These are phyloP conservation scores for Cubamyces sp. DNA, from an alignment of 768 basidiomycete species.

Conservation along the genomic window DNA sequence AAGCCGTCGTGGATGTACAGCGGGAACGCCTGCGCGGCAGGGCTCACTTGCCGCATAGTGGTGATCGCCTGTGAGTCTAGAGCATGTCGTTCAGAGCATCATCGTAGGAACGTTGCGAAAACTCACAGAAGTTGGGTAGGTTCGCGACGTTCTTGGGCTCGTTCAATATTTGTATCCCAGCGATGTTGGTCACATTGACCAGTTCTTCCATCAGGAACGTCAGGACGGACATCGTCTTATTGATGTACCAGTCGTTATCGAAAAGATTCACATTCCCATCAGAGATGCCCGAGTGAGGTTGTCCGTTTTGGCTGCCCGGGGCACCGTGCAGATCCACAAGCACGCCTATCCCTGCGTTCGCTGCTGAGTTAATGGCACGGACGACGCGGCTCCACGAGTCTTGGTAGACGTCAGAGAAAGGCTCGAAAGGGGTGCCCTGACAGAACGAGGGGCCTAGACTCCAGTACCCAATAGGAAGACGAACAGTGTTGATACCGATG, in stretches of 20 bases:
- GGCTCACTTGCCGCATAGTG: constrained; percentile 46
- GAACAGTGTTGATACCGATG: constrained; percentile 63
- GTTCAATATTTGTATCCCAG: constrained; percentile 53
- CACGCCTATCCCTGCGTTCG: constrained; percentile 48
- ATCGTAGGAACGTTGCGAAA: constrained; percentile 23
- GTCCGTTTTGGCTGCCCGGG: constrained; percentile 50
- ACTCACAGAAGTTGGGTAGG: constrained; percentile 49
- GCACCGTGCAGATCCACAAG: constrained; percentile 59
- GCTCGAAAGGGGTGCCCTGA: constrained; percentile 43
- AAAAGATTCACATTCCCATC: constrained; percentile 46
- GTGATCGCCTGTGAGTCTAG: constrained; percentile 57
- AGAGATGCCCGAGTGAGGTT: constrained; percentile 49
- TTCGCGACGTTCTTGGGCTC: constrained; percentile 53
- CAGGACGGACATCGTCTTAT: constrained; percentile 46
- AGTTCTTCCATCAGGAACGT: constrained; percentile 41
- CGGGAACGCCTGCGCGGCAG: constrained; percentile 50
- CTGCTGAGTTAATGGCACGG: constrained; percentile 48
- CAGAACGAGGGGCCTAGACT: constrained; percentile 43
- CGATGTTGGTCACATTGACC: constrained; percentile 43
- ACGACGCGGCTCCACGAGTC: constrained; percentile 50
- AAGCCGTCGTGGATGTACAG: constrained; percentile 75
- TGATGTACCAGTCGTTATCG: constrained; percentile 37
- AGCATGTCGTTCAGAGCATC: not conserved
- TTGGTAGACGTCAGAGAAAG: constrained; percentile 45
- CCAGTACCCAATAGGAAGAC: constrained; percentile 61